phyloP scores from a whole-genome alignment of 2,329 filamentous ascomycete genomes.

The Exophiala sp. region DNA sequence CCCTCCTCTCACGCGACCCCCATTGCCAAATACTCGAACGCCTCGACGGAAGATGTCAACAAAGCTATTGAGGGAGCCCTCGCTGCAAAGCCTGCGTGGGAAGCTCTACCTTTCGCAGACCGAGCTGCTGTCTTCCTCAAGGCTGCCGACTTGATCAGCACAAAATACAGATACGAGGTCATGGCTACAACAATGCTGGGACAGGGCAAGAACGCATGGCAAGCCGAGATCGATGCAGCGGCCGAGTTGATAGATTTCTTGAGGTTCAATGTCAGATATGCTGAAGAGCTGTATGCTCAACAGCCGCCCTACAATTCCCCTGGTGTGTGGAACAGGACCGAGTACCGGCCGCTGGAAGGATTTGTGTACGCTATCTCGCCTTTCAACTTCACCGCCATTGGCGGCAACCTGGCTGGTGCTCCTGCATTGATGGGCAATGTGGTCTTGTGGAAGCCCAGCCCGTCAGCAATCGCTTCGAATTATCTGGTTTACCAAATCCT shows the following conservation, averaged over 20 bases:
- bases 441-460: constrained; percentile 86
- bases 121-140: constrained; percentile 92
- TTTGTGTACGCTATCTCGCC: constrained; percentile 87
- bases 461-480: constrained; percentile 75
- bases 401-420: constrained; percentile 72
- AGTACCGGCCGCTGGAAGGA: constrained; percentile 80
- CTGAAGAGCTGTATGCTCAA: constrained; percentile 81
- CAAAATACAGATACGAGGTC: constrained; percentile 93
- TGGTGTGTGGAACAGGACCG: constrained; percentile 83
- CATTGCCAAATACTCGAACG: constrained; percentile 81
- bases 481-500: constrained; percentile 83
- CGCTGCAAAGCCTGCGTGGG: constrained; percentile 82
- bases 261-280: constrained; percentile 90
- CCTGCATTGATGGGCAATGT: constrained; percentile 86
- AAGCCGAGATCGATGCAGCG: constrained; percentile 96
- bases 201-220: constrained; percentile 98
- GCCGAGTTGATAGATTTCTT: constrained; percentile 92
- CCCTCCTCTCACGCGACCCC: constrained; percentile 73
- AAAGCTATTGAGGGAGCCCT: constrained; percentile 80
- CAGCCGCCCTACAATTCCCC: constrained; percentile 81
- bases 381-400: constrained; percentile 95
- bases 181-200: constrained; percentile 96
- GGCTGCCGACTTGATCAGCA: constrained; percentile 83
- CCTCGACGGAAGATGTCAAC: constrained; percentile 70
- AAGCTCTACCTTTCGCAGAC: constrained; percentile 80